Evolutionary conservation across 225 moss, liverwort and hornwort species (phyloP), one percentile per base, ranked within the genome.

Genomic region (Climacium dendroides): DNA sequence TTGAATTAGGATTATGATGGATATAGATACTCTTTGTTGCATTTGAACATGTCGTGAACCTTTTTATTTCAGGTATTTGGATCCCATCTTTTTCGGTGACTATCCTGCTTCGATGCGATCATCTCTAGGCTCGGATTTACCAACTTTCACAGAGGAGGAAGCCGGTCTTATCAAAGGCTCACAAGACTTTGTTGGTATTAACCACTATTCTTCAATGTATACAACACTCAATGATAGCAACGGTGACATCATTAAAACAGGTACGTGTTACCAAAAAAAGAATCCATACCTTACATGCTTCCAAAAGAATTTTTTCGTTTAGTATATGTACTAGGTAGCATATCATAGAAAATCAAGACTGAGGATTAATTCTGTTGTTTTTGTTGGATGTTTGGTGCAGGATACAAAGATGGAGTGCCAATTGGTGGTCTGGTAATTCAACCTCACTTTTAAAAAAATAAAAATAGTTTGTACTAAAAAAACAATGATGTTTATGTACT

Each of bases 181-280:
- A 15, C 81, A 80, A 50, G 81, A 63, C 64, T 64, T 80, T 47
- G 15, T 80, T 47, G 80, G 80, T 8, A 87, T 97, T 25, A 97
- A 97, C 80, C 94, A 96, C 34, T 97, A 97, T 55, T 89, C 95
- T 9, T 91, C 95, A 70, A 86, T 89, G 45, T 97, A 92, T 80
- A 82, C 84, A 28, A 88, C 93, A 23, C 22, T 39, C 18, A 84
- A 64, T 47, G 84, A 64, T 5, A 80, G 74, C 87, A 90, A 18
- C 60, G 86, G 87, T 18, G 28, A 88, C 43, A 69, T 94, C 81
- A 91, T 69, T 43, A 82, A 48, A 77, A 90, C 80, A 48, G 83
- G 93, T 93, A 81, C 3, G 22, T 10, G 9, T n/a, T 7, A 34
- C 62, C 22, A 7, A 20, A 16, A 59, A 47, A 24, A 13, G 5